phyloP scores from a whole-genome alignment of 2,329 filamentous ascomycete genomes.

The Piedraia hortae region DNA sequence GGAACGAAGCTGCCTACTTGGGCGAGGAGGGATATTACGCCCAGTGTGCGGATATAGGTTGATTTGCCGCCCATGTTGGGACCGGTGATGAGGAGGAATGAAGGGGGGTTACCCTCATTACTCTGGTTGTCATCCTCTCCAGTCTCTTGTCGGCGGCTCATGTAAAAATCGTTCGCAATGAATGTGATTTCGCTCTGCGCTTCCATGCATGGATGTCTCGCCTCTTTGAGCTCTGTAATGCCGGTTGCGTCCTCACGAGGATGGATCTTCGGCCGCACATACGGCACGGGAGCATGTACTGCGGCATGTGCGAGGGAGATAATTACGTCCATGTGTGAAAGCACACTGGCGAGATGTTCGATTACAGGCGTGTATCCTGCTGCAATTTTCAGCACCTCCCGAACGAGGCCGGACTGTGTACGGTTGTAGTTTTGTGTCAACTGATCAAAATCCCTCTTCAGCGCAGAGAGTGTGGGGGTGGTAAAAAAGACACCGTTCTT shows the following conservation, averaged over 20 bases:
- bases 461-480: conserved; percentile 48
- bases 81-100: conserved; percentile 91
- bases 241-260: conserved; percentile 64
- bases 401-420: conserved; percentile 71
- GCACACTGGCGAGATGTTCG: conserved; percentile 61
- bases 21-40: conserved; percentile 89
- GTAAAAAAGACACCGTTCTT: conserved; percentile 99
- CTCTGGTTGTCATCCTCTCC: conserved; percentile 52
- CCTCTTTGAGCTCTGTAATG: conserved; percentile 70
- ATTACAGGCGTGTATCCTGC: conserved; percentile 85
- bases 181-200: conserved; percentile 97
- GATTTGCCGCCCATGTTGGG: conserved; percentile 99
- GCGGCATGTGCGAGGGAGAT: conserved; percentile 81
- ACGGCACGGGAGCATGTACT: conserved; percentile 73
- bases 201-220: conserved; percentile 90
- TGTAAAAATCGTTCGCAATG: conserved; percentile 85
- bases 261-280: conserved; percentile 77
- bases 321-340: conserved; percentile 86
- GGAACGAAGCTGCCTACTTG: conserved; percentile 93
- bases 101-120: too few species aligned
- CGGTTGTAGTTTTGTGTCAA: conserved; percentile 83
- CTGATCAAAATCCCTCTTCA: conserved; percentile 79
- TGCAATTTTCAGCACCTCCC: conserved; percentile 76
- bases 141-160: too few species aligned
- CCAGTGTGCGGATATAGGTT: conserved; percentile 92